Percentiles rank a stretch among this genome's conserved stretches.
phyloP scores from a whole-genome alignment of 768 basidiomycete species.

The Mycena epipterygia region DNA sequence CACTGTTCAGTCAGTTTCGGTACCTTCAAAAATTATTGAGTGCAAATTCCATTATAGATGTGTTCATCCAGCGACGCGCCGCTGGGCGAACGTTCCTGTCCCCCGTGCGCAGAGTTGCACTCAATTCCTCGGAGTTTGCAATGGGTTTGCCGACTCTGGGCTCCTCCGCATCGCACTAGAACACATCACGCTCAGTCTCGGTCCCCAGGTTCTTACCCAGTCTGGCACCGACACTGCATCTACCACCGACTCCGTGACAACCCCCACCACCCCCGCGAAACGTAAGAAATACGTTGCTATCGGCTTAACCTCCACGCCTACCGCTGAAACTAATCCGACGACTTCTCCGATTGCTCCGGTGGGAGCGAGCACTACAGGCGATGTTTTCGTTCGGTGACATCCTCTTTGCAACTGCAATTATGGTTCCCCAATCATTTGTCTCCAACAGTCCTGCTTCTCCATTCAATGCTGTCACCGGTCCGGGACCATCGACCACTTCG shows the following conservation, averaged over 20 bases:
- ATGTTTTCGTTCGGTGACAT: not conserved
- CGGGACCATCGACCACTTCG: not conserved
- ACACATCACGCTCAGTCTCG: constrained; percentile 16
- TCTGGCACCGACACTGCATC: not conserved
- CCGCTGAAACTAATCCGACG: not conserved
- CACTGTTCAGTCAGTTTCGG: not conserved
- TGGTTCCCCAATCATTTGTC: not conserved
- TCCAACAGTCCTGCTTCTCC: not conserved
- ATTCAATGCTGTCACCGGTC: not conserved
- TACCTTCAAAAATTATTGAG: not conserved
- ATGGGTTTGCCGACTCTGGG: not conserved
- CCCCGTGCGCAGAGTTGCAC: constrained; percentile 4
- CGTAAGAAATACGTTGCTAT: not conserved
- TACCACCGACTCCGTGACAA: not conserved
- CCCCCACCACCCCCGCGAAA: not conserved
- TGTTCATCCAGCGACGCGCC: not conserved
- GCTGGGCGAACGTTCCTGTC: constrained; percentile 15
- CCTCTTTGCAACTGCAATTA: not conserved
- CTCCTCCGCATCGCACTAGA: constrained; percentile 8
- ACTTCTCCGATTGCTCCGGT: not conserved
- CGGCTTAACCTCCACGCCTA: not conserved
- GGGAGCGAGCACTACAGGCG: not conserved
- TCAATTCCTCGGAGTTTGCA: constrained; percentile 13
- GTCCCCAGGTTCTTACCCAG: not conserved
- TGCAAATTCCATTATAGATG: not conserved